Conservation (phyloP, 192 early-diverging fungal species). For the Podila horticola region DNA sequence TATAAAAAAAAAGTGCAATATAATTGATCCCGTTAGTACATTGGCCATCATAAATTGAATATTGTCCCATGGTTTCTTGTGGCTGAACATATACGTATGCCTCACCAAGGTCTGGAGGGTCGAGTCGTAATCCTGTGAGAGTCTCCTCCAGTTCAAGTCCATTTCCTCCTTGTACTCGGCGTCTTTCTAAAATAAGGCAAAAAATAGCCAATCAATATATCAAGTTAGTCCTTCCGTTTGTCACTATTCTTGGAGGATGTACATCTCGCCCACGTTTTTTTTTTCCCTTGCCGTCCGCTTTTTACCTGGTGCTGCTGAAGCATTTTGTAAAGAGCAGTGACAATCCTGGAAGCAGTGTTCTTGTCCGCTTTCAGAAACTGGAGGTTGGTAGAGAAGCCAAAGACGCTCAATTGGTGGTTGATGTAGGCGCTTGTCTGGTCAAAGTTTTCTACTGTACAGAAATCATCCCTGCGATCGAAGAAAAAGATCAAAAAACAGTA, state of each 20-base stretch:
- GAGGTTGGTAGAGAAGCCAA: conserved; percentile 31
- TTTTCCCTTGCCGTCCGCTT: background rate
- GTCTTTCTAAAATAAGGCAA: conserved; percentile 23
- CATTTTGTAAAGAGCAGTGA: conserved; percentile 31
- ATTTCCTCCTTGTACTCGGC: conserved; percentile 45
- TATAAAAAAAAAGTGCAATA: background rate
- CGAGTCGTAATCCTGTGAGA: conserved; percentile 31
- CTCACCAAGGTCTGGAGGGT: conserved; percentile 35
- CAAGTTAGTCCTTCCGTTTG: background rate
- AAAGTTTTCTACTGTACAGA: conserved; percentile 38
- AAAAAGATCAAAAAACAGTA: conserved; percentile 3
- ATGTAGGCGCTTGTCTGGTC: conserved; percentile 47
- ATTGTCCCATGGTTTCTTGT: background rate
- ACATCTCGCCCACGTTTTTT: too few species aligned
- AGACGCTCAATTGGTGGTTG: conserved; percentile 33
- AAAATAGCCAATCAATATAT: background rate
- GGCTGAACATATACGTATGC: background rate
- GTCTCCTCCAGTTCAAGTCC: conserved; percentile 47
- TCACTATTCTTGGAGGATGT: background rate
- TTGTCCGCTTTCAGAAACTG: conserved; percentile 34
- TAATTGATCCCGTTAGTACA: too few species aligned
- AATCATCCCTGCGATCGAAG: conserved; percentile 25
- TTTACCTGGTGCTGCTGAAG: conserved; percentile 44
- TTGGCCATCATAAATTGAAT: too few species aligned
- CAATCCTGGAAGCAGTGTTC: conserved; percentile 29